Evolutionary conservation across 2,329 filamentous ascomycete genomes (phyloP), one percentile per base, ranked within the genome.

Genomic region (Dothideomycetidae sp.): DNA sequence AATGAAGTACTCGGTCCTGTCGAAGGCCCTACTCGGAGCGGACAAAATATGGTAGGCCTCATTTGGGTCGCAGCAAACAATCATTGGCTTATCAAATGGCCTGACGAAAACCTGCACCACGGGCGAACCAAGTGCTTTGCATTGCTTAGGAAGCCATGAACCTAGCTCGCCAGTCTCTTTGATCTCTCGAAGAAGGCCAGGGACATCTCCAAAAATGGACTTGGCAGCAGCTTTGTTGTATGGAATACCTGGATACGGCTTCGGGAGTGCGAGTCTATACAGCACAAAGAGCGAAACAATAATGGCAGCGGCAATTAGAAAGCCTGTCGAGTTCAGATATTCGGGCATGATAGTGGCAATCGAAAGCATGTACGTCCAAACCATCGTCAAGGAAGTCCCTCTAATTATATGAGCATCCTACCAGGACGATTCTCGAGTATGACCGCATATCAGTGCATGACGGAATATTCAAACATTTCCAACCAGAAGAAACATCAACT

Each of bases 21-120:
- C 63, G 34, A 67, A 67, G 28, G 66, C 64, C 31, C 57, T 60
- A 18, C 45, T 46, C 12, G 62, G 58, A 1, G 62, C 56, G 4
- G 60, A 49, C 16, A 67, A 53, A 30, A 68, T 54, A 43, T 67
- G 64, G 43, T 66, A 59, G 11, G 51, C 49, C 47, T 66, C 63
- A 3, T 51, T 50, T 5, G 53, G 59, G 40, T 66, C 64, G 14
- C 55, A 50, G 3, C 70, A 43, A 3, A 70, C 39, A 0, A 70
- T 52, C 48, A 55, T 58, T 2, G 66, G 68, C 18, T 52, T 53
- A 1, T 46, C 44, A 11, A 66, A 54, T 1, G 67, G 64, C 4
- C 53, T 50, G 36, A 67, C 48, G 46, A 70, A 70, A 4, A 63
- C 49, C 44, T 72, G 68, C 5, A 61, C 48, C 39, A 70, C 54